Evolutionary conservation across 2,329 filamentous ascomycete genomes (phyloP).

Genomic region (Aureobasidium sp.): DNA sequence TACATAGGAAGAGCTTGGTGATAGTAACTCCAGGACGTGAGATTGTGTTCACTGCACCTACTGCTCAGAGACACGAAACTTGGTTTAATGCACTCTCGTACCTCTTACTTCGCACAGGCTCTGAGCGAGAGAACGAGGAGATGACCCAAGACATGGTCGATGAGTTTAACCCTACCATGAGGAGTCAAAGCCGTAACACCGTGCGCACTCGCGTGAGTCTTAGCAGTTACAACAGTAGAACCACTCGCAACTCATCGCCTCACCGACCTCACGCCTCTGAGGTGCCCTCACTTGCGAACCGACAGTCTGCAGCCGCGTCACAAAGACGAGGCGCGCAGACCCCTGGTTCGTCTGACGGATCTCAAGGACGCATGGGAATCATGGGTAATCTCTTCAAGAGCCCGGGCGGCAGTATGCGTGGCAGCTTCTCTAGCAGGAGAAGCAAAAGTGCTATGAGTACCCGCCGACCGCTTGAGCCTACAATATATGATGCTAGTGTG

Average conservation of each 20-base stretch:
- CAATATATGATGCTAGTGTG: constrained; percentile 48
- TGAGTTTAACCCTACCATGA: constrained; percentile 70
- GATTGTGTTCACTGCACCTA: constrained; percentile 91
- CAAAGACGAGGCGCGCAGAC: constrained; percentile 1
- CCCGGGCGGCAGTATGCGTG: constrained; percentile 28
- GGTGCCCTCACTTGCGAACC: constrained; percentile 20
- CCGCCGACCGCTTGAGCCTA: constrained; percentile 23
- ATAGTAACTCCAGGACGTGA: constrained; percentile 82
- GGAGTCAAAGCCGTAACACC: constrained; percentile 48
- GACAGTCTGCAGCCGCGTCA: constrained; percentile 8
- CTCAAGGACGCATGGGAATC: constrained; percentile 23
- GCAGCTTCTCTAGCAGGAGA: constrained; percentile 44
- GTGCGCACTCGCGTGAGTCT: constrained; percentile 36
- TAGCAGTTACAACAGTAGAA: constrained; percentile 43
- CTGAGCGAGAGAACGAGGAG: constrained; percentile 43
- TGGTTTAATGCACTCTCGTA: constrained; percentile 98
- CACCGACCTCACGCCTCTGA: constrained; percentile 25
- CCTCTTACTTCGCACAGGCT: constrained; percentile 66
- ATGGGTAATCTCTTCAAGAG: constrained; percentile 43
- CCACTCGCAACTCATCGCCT: constrained; percentile 56
- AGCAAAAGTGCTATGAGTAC: constrained; percentile 31
- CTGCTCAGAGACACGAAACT: constrained; percentile 89
- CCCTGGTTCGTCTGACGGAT: constrained; percentile 5
- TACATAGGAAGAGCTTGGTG: constrained; percentile 89
- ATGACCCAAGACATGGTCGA: constrained; percentile 55